Evolutionary conservation across 2,329 filamentous ascomycete species (phyloP).

Genomic region (Pyrenochaeta sp.): DNA sequence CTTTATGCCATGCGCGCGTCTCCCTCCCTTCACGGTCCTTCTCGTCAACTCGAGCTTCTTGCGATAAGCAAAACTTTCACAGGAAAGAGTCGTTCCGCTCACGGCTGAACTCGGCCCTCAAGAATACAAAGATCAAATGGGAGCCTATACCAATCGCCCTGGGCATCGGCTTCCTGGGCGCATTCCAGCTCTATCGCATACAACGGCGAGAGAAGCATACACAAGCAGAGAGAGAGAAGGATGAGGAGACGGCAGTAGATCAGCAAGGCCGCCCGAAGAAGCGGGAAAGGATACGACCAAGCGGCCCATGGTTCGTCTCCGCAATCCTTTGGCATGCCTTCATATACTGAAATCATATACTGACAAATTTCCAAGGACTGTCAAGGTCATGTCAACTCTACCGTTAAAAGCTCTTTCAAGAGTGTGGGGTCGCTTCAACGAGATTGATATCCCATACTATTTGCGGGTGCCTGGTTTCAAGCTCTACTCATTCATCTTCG

Average conservation of each 20-base stretch:
- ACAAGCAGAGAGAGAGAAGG: conserved; percentile 49
- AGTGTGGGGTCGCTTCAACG: conserved; percentile 91
- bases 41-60: conserved; percentile 50
- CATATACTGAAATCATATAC: conserved; percentile 13
- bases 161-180: conserved; percentile 83
- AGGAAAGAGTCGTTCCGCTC: conserved; percentile 64
- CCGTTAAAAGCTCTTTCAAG: conserved; percentile 90
- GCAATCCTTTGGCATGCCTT: neutral
- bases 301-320: conserved; percentile 77
- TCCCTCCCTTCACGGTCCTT: conserved; percentile 42
- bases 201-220: conserved; percentile 60
- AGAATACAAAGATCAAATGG: conserved; percentile 79
- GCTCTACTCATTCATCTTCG: conserved; percentile 88
- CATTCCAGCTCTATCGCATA: conserved; percentile 84
- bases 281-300: conserved; percentile 74
- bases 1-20: conserved; percentile 24
- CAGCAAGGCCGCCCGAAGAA: conserved; percentile 57
- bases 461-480: conserved; percentile 89
- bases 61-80: conserved; percentile 53
- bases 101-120: conserved; percentile 65
- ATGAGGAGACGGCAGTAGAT: conserved; percentile 56
- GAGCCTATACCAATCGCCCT: conserved; percentile 88
- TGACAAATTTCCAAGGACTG: conserved; percentile 65
- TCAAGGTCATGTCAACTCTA: conserved; percentile 91
- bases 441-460: conserved; percentile 86